Percentiles rank a stretch among this genome's conserved stretches.
These are phyloP conservation scores for Phlegmacium glaucopus DNA, from an alignment of 768 basidiomycete genomes.

Conservation along the genomic window DNA sequence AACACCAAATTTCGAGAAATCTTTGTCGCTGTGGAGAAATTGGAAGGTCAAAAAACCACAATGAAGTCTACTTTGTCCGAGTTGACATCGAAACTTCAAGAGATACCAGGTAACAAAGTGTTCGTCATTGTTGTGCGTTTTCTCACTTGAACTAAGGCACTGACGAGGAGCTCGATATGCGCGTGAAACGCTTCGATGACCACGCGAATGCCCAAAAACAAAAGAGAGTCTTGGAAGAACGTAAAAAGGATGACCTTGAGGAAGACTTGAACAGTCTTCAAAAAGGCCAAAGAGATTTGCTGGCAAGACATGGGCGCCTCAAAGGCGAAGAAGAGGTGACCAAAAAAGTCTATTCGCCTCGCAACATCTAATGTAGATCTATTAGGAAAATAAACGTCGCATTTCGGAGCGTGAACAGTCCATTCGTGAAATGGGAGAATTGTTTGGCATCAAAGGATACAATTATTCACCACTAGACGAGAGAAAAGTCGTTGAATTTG, in stretches of 20 bases:
- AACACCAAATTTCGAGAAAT: constrained; percentile 85
- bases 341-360: not conserved
- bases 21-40: constrained; percentile 63
- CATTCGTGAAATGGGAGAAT: constrained; percentile 66
- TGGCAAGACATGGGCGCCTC: constrained; percentile 64
- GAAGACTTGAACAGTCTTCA: constrained; percentile 52
- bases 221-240: constrained; percentile 42
- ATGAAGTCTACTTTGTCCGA: constrained; percentile 60
- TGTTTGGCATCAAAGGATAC: constrained; percentile 72
- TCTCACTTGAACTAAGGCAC: constrained; percentile 43
- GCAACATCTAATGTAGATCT: not conserved
- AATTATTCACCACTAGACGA: constrained; percentile 66
- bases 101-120: constrained; percentile 52
- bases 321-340: constrained; percentile 70
- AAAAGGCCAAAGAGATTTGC: constrained; percentile 50
- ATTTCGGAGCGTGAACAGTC: constrained; percentile 68
- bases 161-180: constrained; percentile 64
- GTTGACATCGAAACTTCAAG: constrained; percentile 59
- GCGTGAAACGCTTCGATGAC: constrained; percentile 56
- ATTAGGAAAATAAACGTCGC: constrained; percentile 70
- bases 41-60: constrained; percentile 60
- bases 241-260: constrained; percentile 57
- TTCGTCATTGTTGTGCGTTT: not conserved
- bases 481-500: constrained; percentile 72
- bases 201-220: constrained; percentile 51